These are phyloP conservation scores for Quercus tomentella DNA, from an alignment of 331 rosid species.

Conservation along the genomic window DNA sequence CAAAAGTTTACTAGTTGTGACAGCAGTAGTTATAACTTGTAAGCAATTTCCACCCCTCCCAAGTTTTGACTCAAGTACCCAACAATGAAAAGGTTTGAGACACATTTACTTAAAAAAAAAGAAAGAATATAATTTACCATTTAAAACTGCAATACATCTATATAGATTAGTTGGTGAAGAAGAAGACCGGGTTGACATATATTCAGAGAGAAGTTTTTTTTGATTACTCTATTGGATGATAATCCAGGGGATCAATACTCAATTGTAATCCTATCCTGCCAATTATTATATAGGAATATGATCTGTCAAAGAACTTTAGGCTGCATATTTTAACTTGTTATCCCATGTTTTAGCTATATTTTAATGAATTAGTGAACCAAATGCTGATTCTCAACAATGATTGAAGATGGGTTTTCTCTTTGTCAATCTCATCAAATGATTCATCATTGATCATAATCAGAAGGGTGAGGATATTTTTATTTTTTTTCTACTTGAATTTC, in stretches of 20 bases:
- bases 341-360: neutral
- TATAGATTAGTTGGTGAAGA: neutral
- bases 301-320: neutral
- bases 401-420: neutral
- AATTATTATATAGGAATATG: neutral
- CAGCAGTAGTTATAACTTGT: too few species aligned
- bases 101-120: too few species aligned
- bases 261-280: neutral
- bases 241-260: neutral
- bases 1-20: too few species aligned
- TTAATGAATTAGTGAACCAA: neutral
- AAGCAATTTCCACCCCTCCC: neutral
- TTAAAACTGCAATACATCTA: too few species aligned
- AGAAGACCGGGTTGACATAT: neutral
- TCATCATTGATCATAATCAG: neutral
- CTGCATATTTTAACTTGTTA: neutral
- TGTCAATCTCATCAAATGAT: neutral
- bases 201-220: neutral
- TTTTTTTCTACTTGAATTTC: neutral
- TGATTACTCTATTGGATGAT: neutral
- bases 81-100: neutral
- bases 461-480: neutral
- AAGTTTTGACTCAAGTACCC: neutral
- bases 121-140: too few species aligned
- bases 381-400: neutral